Base-by-base conservation (phyloP, 768 basidiomycete species). In the Mycena leptocephala region DNA sequence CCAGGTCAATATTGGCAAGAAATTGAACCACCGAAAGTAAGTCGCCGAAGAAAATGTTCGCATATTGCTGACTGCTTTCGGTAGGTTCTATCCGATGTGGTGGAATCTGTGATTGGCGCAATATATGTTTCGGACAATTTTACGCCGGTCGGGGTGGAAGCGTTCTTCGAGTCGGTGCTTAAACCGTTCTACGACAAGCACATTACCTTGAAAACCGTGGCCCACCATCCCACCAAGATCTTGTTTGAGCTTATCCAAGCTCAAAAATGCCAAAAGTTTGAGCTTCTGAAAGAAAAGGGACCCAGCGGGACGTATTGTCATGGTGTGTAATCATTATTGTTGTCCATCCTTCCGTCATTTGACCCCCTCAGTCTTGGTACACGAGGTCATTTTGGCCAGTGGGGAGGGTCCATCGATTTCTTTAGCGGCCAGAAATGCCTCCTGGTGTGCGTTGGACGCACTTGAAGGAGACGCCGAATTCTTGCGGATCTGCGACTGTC, bases 1-100 rank as follows among this genome's bases (percentile, higher is more conserved):
- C 90, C 91, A 26, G 91, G 92, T 4, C 95, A 96, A 79, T 96
- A 94, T 83, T 97, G 96, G 96, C 85, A 91, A 8, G 93, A 93
- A 48, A 83, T 94, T 37, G 92, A 95, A 55, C 90, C 94, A 46
- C 96, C 96, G 0, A 96, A 97, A 88, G 96, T 94, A 78, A 39
- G 84, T 75, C 22, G 7, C 55, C 13, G 22, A 18, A 28, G 16
- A 28, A 39, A 56, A 70, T 26, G 30, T 43, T 43, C 55, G 53
- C 33, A 26, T 20, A 16, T 67, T 18, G 14, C 53, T 68, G 24
- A 20, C 30, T 20, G 11, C 7, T 30, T 51, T 53, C 63, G 16
- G 24, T 80, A 96, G 96, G 90, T 88, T 11, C 87, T 97, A 24
- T 94, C 95, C 10, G 95, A 96, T 82, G 88, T 96, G 32, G 89